These are phyloP conservation scores for Macadamia integrifolia DNA, from an alignment of 164 flowering plant genomes.

Conservation along the genomic window DNA sequence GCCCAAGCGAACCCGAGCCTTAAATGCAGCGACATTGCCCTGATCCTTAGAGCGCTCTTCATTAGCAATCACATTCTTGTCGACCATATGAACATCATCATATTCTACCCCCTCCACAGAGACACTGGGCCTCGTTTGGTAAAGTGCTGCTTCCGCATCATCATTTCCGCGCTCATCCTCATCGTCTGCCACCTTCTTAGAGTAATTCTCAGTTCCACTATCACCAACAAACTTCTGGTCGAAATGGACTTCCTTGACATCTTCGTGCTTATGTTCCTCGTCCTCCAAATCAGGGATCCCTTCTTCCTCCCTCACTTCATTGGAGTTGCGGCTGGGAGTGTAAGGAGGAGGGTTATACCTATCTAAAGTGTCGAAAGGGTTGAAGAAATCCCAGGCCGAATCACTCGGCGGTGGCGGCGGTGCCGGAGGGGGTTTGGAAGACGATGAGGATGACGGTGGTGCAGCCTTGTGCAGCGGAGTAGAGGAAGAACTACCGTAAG, in stretches of 20 bases:
- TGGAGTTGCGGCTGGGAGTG: constrained; percentile 73
- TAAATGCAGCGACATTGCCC: constrained; percentile 30
- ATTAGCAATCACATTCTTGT: constrained; percentile 58
- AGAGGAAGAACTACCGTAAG: constrained; percentile 13
- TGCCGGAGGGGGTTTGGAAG: constrained; percentile 55
- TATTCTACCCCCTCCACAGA: constrained; percentile 48
- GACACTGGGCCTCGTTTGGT: constrained; percentile 40
- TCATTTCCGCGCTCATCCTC: constrained; percentile 14
- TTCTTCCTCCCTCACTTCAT: constrained; percentile 87
- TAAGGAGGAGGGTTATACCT: constrained; percentile 38
- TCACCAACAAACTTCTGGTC: constrained; percentile 39
- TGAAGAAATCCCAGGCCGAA: constrained; percentile 86
- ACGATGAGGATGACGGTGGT: constrained; percentile 34
- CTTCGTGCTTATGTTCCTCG: constrained; percentile 48
- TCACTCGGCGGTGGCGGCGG: constrained; percentile 67
- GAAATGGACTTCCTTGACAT: constrained; percentile 73
- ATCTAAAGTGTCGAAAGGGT: constrained; percentile 51
- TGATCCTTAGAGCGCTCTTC: constrained; percentile 35
- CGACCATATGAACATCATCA: constrained; percentile 64
- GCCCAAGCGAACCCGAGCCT: constrained; percentile 27
- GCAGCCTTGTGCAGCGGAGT: constrained; percentile 1
- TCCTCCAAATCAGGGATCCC: constrained; percentile 99
- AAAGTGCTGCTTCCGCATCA: constrained; percentile 16
- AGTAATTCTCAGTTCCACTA: constrained; percentile 26
- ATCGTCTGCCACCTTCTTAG: constrained; percentile 12